Percentiles rank a stretch among this genome's conserved stretches.
phyloP scores from a whole-genome alignment of 2,329 filamentous ascomycete species.

The Zymoseptoria pseudotritici region DNA sequence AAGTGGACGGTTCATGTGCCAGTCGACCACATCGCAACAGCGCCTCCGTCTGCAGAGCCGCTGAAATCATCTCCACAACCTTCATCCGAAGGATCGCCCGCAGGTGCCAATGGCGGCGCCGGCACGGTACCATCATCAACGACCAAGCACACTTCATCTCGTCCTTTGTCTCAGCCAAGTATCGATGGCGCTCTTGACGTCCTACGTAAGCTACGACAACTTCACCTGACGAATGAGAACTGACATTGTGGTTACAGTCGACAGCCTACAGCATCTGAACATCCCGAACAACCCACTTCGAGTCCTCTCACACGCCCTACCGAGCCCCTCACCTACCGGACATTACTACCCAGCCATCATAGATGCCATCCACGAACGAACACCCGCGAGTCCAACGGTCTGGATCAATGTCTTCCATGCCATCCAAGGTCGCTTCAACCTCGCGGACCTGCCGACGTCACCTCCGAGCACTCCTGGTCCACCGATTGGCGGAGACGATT shows the following conservation, averaged over 20 bases:
- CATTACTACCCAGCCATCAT: slow-evolving; percentile 51
- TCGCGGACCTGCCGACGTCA: slow-evolving; percentile 56
- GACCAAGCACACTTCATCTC: neutral
- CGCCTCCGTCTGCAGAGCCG: neutral
- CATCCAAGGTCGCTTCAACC: slow-evolving; percentile 54
- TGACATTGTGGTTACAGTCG: slow-evolving; percentile 27
- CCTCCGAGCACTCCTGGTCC: slow-evolving; percentile 52
- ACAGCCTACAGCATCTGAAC: slow-evolving; percentile 29
- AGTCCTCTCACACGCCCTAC: slow-evolving; percentile 54
- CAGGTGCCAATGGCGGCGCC: neutral
- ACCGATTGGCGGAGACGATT: slow-evolving; percentile 47
- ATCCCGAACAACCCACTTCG: slow-evolving; percentile 39
- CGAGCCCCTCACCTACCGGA: slow-evolving; percentile 44
- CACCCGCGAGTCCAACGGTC: slow-evolving; percentile 43
- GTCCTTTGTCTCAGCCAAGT: slow-evolving; percentile 12
- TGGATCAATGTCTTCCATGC: slow-evolving; percentile 61
- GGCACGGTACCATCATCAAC: neutral
- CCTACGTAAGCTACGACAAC: slow-evolving; percentile 20
- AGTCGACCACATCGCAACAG: neutral
- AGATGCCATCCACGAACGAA: slow-evolving; percentile 46
- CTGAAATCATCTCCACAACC: neutral
- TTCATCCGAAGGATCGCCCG: neutral
- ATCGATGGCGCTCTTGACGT: slow-evolving; percentile 23
- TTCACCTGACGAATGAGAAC: neutral
- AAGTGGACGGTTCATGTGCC: slow-evolving; percentile 27